Base-by-base conservation (phyloP, 148 eudicot genomes). In the Spergularia marina region DNA sequence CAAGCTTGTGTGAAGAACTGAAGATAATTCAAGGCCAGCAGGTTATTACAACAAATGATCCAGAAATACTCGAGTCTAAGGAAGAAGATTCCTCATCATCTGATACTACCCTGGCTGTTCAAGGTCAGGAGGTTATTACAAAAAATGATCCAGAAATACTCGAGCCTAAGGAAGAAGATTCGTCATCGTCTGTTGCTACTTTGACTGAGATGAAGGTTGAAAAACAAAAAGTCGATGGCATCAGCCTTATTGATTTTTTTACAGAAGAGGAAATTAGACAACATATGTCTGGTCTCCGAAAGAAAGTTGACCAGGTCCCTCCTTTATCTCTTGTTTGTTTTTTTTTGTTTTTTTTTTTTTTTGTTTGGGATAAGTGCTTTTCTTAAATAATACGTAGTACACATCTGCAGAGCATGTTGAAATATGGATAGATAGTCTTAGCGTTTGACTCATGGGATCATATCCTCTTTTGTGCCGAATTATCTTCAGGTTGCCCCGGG, bases 191-290 rank as follows among this genome's bases (percentile, higher is more conserved):
- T 56, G 65, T 65, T 67, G 74, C 71, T 74, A 17, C 52, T 47
- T 67, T 49, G 70, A 17, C 80, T 59, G 66, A 34, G 72, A 58
- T 57, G 70, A 82, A 75, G 78, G 73, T 73, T 57, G 82, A 71
- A 81, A 83, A 78, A 77, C 84, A 78, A 54, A 85, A 86, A 73
- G 60, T 82, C 63, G 69, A 71, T 34, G 91, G 91, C 36, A 87
- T 87, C 47, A 86, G 95, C 70, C 81, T 87, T 54, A 82, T 85
- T 76, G 95, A 94, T 76, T 87, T 58, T 84, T 91, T 94, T 72
- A 83, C 89, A 7, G 78, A 75, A 23, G 87, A 82, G 72, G 88
- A 91, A 82, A 81, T 89, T 54, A 85, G 76, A 81, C 85, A 84
- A 68, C 95, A 94, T 72, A 66, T 94, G 17, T 66, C 56, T 77